Evolutionary conservation across 148 eudicot species (phyloP).

Genomic region (Amaranthus cruentus): DNA sequence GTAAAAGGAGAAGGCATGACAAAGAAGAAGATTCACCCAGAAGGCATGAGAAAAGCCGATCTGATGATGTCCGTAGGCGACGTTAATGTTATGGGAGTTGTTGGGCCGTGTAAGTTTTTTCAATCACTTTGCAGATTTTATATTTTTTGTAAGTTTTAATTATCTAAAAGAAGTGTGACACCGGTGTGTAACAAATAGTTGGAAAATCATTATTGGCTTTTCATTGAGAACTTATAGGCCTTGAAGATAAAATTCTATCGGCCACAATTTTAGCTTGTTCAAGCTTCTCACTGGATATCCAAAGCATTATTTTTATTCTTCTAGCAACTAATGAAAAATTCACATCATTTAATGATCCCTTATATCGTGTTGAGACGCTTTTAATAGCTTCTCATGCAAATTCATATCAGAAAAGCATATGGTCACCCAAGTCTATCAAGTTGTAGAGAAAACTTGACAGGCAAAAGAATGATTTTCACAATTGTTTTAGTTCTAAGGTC

Average conservation of each 20-base stretch:
- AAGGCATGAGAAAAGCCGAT: slow-evolving; percentile 41
- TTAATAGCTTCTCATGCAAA: too few relatives aligned
- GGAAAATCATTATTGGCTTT: too few relatives aligned
- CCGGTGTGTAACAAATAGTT: too few relatives aligned
- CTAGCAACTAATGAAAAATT: background rate
- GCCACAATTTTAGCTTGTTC: background rate
- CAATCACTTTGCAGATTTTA: background rate
- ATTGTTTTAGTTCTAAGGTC: too few relatives aligned
- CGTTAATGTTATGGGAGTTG: slow-evolving; percentile 9
- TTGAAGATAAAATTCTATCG: too few relatives aligned
- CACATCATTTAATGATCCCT: background rate
- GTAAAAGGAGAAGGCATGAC: slow-evolving; percentile 34
- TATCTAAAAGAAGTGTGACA: background rate
- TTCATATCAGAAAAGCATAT: too few relatives aligned
- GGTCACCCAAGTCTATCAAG: too few relatives aligned
- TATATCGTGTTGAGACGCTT: too few relatives aligned
- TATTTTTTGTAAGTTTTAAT: background rate
- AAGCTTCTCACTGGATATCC: background rate
- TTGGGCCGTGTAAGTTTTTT: background rate
- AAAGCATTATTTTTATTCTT: background rate
- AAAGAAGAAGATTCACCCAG: slow-evolving; percentile 43
- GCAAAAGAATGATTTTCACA: too few relatives aligned
- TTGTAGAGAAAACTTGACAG: too few relatives aligned
- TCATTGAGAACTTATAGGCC: background rate
- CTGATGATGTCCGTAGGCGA: slow-evolving; percentile 40